A percentile compares a stretch with the other conserved stretches of the same genome.
Evolutionary conservation across 257 asterid species (phyloP).

Genomic region (Solanum virginianum): DNA sequence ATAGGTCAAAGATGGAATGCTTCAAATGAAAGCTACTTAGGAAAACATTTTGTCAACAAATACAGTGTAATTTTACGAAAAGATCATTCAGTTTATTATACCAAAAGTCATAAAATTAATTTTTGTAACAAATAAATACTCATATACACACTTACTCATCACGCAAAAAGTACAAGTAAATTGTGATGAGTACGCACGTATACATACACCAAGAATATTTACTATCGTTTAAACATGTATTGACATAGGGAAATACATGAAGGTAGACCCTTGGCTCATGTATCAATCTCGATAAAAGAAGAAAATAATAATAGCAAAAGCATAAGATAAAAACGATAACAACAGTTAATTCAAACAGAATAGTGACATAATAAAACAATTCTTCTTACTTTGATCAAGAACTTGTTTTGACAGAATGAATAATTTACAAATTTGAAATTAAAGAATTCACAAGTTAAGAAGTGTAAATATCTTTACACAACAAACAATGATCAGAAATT

Average conservation of each 20-base stretch:
- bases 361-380: neutral
- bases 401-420: neutral
- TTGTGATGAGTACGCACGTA: too few relatives aligned
- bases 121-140: too few relatives aligned
- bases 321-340: too few relatives aligned
- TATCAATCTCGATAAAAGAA: too few relatives aligned
- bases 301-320: too few relatives aligned
- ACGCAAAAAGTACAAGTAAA: too few relatives aligned
- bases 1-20: constrained; percentile 2
- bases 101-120: too few relatives aligned
- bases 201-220: too few relatives aligned
- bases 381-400: neutral
- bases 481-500: constrained; percentile 42
- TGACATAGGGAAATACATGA: too few relatives aligned
- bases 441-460: neutral
- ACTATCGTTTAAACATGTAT: too few relatives aligned
- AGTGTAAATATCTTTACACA: constrained; percentile 20
- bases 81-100: neutral
- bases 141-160: too few relatives aligned
- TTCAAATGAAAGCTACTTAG: neutral
- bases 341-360: neutral
- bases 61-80: neutral
- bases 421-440: neutral
- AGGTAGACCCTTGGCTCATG: too few relatives aligned
- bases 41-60: neutral